Evolutionary conservation across 2,329 filamentous ascomycete genomes (phyloP).

Genomic region (Colletotrichum melonis): DNA sequence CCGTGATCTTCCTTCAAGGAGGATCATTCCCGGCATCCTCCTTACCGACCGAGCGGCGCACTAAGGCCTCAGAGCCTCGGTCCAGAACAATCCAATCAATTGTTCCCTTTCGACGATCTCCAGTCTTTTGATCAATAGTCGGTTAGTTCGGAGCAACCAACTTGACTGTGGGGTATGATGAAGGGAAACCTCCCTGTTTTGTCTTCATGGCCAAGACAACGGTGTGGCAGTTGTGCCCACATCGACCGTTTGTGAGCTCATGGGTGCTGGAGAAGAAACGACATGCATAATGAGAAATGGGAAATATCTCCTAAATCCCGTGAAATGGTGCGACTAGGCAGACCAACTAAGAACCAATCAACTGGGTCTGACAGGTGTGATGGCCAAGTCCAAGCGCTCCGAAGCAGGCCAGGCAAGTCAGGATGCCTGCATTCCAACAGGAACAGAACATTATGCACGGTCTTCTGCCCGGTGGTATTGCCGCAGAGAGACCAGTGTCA

Average conservation of each 20-base stretch:
- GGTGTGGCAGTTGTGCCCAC: neutral
- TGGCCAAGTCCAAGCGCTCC: conserved; percentile 6
- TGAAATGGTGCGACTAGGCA: conserved; percentile 3
- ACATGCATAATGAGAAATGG: neutral
- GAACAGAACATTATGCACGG: conserved; percentile 13
- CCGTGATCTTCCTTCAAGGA: neutral
- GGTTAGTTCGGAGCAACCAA: neutral
- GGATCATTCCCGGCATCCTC: conserved; percentile 3
- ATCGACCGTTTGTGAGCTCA: conserved; percentile 12
- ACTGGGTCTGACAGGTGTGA: neutral
- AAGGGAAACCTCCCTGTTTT: neutral
- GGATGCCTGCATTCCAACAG: neutral
- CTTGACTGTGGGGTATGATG: neutral
- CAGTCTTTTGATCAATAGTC: neutral
- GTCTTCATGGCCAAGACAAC: neutral
- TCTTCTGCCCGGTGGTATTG: conserved; percentile 6
- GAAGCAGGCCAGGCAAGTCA: neutral
- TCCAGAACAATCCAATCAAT: neutral
- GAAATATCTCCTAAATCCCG: conserved; percentile 2
- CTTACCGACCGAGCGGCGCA: neutral
- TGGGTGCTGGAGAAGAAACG: conserved; percentile 17
- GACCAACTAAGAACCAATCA: conserved; percentile 13
- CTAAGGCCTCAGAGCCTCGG: neutral
- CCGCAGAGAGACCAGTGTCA: conserved; percentile 4
- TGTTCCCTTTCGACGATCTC: neutral